A percentile compares a stretch with the other conserved stretches of the same genome.
Conservation (phyloP, 2,329 filamentous ascomycete species). For the Alternaria dauci region DNA sequence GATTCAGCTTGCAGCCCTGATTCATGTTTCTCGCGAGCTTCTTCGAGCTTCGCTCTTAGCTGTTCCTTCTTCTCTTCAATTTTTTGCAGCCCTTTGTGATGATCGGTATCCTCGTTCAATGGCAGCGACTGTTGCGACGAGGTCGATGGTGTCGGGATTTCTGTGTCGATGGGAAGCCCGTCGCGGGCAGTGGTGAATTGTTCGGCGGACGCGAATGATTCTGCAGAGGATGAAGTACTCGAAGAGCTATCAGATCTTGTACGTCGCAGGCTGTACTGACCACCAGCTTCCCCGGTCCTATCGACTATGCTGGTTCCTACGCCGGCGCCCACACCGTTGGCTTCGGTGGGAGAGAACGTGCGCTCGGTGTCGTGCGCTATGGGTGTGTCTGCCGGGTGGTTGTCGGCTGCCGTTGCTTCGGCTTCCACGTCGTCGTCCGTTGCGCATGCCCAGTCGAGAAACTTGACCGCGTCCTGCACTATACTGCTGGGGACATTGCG, state of each 20-base stretch:
- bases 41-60: conserved; percentile 69
- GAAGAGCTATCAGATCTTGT: conserved; percentile 39
- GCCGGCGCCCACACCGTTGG: conserved; percentile 49
- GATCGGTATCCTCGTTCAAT: conserved; percentile 23
- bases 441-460: conserved; percentile 77
- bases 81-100: conserved; percentile 67
- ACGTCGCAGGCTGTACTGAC: conserved; percentile 28
- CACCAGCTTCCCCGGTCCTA: conserved; percentile 19
- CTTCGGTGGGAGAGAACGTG: conserved; percentile 39
- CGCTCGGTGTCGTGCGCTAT: conserved; percentile 28
- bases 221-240: conserved; percentile 34
- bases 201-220: conserved; percentile 55
- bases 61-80: conserved; percentile 65
- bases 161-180: conserved; percentile 34
- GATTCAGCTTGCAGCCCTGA: conserved; percentile 26
- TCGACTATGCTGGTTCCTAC: conserved; percentile 51
- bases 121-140: conserved; percentile 36
- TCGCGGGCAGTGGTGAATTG: conserved; percentile 51
- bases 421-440: conserved; percentile 52
- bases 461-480: conserved; percentile 79
- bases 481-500: conserved; percentile 85
- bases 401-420: conserved; percentile 33
- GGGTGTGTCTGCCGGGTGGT: conserved; percentile 19
- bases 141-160: conserved; percentile 38
- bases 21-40: conserved; percentile 63